Percentiles rank a stretch among this genome's conserved stretches.
phyloP scores from a whole-genome alignment of 2,329 filamentous ascomycete genomes.

The Coniochaeta pulveracea region DNA sequence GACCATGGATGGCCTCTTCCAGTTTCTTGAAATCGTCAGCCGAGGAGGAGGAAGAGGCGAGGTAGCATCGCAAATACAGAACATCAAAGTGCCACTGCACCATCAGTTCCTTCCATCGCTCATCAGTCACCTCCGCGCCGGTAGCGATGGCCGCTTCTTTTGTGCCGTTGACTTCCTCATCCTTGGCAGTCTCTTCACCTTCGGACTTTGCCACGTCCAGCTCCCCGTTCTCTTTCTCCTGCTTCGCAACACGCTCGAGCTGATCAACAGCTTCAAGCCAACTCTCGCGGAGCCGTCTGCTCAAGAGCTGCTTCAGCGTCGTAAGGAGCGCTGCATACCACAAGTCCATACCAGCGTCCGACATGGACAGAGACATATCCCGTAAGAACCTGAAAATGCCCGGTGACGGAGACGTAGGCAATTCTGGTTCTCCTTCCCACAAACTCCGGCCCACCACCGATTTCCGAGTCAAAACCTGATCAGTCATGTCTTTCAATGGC shows the following conservation, averaged over 20 bases:
- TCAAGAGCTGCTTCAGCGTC: conserved; percentile 48
- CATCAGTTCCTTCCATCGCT: conserved; percentile 32
- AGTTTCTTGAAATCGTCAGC: conserved; percentile 28
- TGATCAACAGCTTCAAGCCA: conserved; percentile 33
- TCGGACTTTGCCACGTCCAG: conserved; percentile 10
- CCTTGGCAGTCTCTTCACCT: conserved; percentile 6
- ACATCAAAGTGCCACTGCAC: conserved; percentile 54
- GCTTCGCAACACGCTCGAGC: conserved; percentile 8
- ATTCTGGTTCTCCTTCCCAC: conserved; percentile 67
- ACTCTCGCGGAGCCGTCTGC: conserved; percentile 32
- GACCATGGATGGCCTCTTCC: conserved; percentile 30
- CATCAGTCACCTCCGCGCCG: conserved; percentile 5
- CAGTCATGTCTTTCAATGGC: conserved; percentile 24
- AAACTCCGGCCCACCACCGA: conserved; percentile 50
- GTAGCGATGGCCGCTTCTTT: conserved; percentile 1
- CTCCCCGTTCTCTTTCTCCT: conserved; percentile 8
- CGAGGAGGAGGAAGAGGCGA: conserved; percentile 20
- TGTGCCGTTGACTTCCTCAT: conserved; percentile 7
- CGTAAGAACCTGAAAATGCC: conserved; percentile 62
- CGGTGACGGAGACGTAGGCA: conserved; percentile 73
- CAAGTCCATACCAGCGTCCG: conserved; percentile 58
- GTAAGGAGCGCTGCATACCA: conserved; percentile 64
- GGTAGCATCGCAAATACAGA: conserved; percentile 33
- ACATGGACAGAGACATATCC: conserved; percentile 56
- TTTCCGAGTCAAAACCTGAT: conserved; percentile 19